Percentiles rank a stretch among this genome's conserved stretches.
Evolutionary conservation across 2,329 filamentous ascomycete species (phyloP).

Genomic region (Coniochaeta sp.): DNA sequence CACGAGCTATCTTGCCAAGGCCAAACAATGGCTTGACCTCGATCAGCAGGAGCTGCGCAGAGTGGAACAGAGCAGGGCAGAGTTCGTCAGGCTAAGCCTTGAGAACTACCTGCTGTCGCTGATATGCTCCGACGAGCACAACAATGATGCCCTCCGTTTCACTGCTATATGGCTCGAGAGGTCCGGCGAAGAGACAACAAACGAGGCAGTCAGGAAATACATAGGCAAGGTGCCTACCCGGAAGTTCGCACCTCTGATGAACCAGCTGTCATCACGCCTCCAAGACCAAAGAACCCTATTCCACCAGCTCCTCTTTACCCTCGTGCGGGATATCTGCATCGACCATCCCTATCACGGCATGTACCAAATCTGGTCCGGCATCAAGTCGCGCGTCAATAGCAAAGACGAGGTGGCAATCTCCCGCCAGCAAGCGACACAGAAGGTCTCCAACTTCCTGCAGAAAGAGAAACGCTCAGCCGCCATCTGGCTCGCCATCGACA

Average conservation of each 20-base stretch:
- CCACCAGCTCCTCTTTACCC: conserved; percentile 63
- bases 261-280: conserved; percentile 90
- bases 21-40: conserved; percentile 83
- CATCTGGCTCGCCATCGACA: conserved; percentile 67
- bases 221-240: conserved; percentile 72
- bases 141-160: conserved; percentile 86
- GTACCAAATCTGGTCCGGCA: conserved; percentile 89
- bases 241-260: conserved; percentile 91
- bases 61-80: conserved; percentile 66
- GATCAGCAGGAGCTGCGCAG: conserved; percentile 82
- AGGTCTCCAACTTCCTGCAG: conserved; percentile 56
- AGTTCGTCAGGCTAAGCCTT: conserved; percentile 80
- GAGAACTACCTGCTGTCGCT: conserved; percentile 90
- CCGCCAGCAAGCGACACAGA: conserved; percentile 65
- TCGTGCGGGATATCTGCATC: conserved; percentile 77
- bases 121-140: conserved; percentile 76
- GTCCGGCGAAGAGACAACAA: conserved; percentile 68
- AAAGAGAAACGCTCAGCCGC: conserved; percentile 40
- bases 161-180: conserved; percentile 91
- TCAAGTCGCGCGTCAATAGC: conserved; percentile 58
- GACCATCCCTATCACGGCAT: conserved; percentile 97
- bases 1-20: conserved; percentile 57
- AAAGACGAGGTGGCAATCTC: conserved; percentile 70
- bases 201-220: conserved; percentile 65
- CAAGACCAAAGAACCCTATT: conserved; percentile 65